Evolutionary conservation across 352 stramenopile species (phyloP), one percentile per base, ranked within the genome.

Genomic region (Phytophthora pini): DNA sequence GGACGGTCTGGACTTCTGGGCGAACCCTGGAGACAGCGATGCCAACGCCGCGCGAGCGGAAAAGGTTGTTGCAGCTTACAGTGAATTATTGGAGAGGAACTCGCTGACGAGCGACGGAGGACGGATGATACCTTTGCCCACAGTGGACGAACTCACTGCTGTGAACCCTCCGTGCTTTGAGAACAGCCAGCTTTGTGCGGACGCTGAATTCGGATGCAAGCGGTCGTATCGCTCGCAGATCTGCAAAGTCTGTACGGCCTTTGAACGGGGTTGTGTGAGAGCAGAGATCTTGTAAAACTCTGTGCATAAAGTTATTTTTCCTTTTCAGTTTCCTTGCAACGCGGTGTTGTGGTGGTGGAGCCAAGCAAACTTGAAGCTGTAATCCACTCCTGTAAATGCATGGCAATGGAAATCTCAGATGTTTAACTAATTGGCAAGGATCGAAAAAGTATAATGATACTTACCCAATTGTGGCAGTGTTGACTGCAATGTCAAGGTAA

Each of bases 1-100:
- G 11, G 46, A 76, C 29, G 73, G 78, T 38, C 64, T 93, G 12
- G 69, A 82, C 9, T 93, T 94, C 72, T 94, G 87, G 87, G 45
- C 48, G 2, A 78, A 93, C 22, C 82, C 87, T 2, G 48, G 52
- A 1, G 65, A 82, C 41, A 66, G 56, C 40, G 27, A 65, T 0
- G 78, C 79, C 36, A 94, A 92, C 56, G 54, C 66, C 10, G 57
- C 66, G 31, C 82, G 86, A 11, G 70, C 67, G 5, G 46, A 75
- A 29, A 80, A 68, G 15, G 47, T 94, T 1, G 65, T 94, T 2
- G 15, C 76, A 2, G 56, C 61, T 27, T 94, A 94, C 61, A 67
- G 72, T 22, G 51, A 64, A 10, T 39, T 74, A 1, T 56, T 88
- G 15, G 40, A 44, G 8, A 58, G 39, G 5, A 78, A 79, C 41